Base-by-base conservation (phyloP, 176 grass and related monocot species). In the Aegilops bicornis region DNA sequence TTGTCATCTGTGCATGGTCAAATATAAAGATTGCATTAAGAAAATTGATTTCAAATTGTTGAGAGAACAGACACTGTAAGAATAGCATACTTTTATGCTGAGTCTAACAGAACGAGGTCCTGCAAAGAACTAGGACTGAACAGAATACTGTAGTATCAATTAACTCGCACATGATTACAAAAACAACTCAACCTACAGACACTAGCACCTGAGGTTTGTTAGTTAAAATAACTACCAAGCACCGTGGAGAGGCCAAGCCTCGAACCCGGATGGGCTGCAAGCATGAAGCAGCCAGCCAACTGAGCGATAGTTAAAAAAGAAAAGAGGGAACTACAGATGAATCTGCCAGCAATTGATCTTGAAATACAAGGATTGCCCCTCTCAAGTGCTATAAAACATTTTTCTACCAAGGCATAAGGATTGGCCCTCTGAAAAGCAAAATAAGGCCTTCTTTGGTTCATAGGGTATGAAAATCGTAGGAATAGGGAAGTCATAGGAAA, bases 1-100 rank as follows among this genome's bases (percentile, higher is more conserved):
- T 82, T 42, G 91, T 98, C 96, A 98, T 95, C 96, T 98, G 91
- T 69, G 68, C 50, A 69, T 70, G 72, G 23, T 63, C 62, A 82
- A 61, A 82, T 50, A 76, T 31, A 56, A 31, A 76, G 22, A 85
- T 65, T 56, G 8, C 36, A 70, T 79, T 86, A 52, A 27, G 15
- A 42, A 59, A 73, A 22, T 10, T 80, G 17, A 33, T 64, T 45
- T 76, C 12, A 66, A 14, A 22, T 2, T 67, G 68, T 73, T 14
- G 23, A 20, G 68, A 82, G 39, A n/a, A n/a, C n/a, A n/a, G n/a
- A n/a, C n/a, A n/a, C n/a, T n/a, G n/a, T n/a, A n/a, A n/a, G n/a
- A 87, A 66, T 76, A 68, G 11, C 50, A 86, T 77, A 77, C 17
- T 77, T 47, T 69, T 66, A 54, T 68, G 42, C 1, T 50, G 20